Base-by-base conservation (phyloP, 2,329 filamentous ascomycete species). In the Fusarium sambucinum region DNA sequence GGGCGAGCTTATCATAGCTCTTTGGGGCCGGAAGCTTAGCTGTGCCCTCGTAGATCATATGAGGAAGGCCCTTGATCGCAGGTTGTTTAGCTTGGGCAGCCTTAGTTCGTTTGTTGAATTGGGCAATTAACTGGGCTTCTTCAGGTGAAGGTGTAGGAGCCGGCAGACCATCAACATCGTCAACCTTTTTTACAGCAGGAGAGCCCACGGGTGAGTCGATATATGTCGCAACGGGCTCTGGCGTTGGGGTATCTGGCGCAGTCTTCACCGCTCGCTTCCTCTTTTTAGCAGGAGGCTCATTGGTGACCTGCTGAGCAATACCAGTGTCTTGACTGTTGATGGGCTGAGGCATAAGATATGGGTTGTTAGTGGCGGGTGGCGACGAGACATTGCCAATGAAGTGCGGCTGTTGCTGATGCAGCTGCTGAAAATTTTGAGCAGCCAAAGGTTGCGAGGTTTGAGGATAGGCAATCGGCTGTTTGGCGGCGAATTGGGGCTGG, bases 1-100 rank as follows among this genome's bases (percentile, higher is more conserved):
- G 81, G 1, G 79, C 75, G 35, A 83, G 73, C 62, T 83, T 82
- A 45, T 83, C 81, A 55, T 81, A 82, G 55, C 79, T 82, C 66
- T 83, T 83, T 7, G 81, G 80, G 1, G 77, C 79, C 66, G 81
- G 77, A 46, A 83, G 74, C 62, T 81, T 82, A n/a, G 78, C 73
- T n/a, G 73, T 78, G 3, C 77, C 80, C 23, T 79, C 76, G 32
- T 76, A 79, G 4, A 79, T 72, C 7, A 83, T 72, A 63, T 79
- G 74, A 2, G 79, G 77, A 5, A 82, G 74, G 4, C 80, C 81
- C 33, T 77, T 78, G 30, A 82, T 77, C 0, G 78, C 65, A 13
- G 80, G 80, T 13, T 80, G 78, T 25, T 77, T 80, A 8, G 74
- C 73, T 60, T 82, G 80, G 6, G 76, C 77, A 29, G 76, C 74